These are phyloP conservation scores for Byssothecium circinans DNA, from an alignment of 2,329 filamentous ascomycete species.

Conservation along the genomic window DNA sequence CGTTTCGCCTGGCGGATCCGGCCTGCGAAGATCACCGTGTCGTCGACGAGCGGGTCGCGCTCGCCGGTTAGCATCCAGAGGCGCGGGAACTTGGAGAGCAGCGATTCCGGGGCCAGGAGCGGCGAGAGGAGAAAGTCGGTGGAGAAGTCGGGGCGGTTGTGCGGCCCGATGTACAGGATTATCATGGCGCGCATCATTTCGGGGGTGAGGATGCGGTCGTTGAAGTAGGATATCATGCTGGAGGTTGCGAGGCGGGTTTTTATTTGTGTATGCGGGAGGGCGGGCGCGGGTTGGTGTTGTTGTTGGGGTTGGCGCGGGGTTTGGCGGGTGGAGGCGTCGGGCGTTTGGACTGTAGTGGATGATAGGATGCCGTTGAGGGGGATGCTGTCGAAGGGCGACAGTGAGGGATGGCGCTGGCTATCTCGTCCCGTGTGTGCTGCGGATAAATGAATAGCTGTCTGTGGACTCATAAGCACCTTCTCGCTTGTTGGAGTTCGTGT, in stretches of 20 bases:
- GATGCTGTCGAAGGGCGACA: conserved; percentile 21
- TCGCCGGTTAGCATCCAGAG: conserved; percentile 94
- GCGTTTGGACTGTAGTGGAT: conserved; percentile 20
- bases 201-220: conserved; percentile 88
- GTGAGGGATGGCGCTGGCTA: conserved; percentile 16
- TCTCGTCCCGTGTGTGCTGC: conserved; percentile 44
- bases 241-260: conserved; percentile 89
- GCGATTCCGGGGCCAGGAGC: conserved; percentile 79
- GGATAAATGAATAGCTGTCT: conserved; percentile 42
- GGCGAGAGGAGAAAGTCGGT: conserved; percentile 91
- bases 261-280: conserved; percentile 55
- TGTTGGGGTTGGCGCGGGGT: conserved; percentile 15
- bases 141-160: conserved; percentile 88
- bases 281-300: conserved; percentile 29
- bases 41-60: conserved; percentile 91
- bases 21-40: conserved; percentile 94
- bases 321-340: conserved; percentile 26
- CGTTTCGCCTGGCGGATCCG: conserved; percentile 78
- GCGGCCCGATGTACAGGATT: conserved; percentile 91
- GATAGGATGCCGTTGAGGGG: conserved; percentile 16
- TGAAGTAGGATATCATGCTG: conserved; percentile 98
- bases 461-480: conserved; percentile 32
- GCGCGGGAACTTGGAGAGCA: conserved; percentile 87
- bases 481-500: conserved; percentile 23
- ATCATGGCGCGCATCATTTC: conserved; percentile 99